Percentiles rank a stretch among this genome's conserved stretches.
Conservation (phyloP, 148 eudicot species). For the Fallopia convolvulus region DNA sequence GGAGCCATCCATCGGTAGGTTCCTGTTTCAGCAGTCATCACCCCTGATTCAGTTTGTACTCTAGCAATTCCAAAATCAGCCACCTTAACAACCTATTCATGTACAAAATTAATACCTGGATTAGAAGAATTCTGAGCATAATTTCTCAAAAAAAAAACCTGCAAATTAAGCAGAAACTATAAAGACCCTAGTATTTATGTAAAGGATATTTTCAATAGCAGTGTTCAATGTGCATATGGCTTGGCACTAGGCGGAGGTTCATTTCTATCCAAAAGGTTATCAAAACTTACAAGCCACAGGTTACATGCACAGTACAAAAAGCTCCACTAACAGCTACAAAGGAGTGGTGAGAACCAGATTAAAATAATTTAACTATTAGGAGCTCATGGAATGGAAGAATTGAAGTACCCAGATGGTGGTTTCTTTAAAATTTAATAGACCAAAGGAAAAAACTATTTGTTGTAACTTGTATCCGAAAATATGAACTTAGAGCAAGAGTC, state of each 20-base stretch:
- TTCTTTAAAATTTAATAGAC: background rate
- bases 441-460: background rate
- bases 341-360: too few relatives aligned
- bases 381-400: background rate
- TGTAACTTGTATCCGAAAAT: background rate
- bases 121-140: background rate
- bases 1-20: conserved; percentile 89
- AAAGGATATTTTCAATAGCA: background rate
- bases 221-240: background rate
- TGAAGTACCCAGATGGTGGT: background rate
- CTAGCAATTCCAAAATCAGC: conserved; percentile 79
- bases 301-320: background rate
- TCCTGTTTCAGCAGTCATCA: conserved; percentile 79
- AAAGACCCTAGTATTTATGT: background rate
- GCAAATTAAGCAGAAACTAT: background rate
- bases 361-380: too few relatives aligned
- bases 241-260: background rate
- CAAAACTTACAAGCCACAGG: background rate
- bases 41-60: conserved; percentile 53
- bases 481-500: background rate
- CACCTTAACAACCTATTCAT: conserved; percentile 51
- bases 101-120: background rate
- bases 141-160: background rate
- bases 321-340: background rate
- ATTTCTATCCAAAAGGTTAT: background rate